phyloP scores from a whole-genome alignment of 2,329 filamentous ascomycete genomes.

The Blastomyces parvus region DNA sequence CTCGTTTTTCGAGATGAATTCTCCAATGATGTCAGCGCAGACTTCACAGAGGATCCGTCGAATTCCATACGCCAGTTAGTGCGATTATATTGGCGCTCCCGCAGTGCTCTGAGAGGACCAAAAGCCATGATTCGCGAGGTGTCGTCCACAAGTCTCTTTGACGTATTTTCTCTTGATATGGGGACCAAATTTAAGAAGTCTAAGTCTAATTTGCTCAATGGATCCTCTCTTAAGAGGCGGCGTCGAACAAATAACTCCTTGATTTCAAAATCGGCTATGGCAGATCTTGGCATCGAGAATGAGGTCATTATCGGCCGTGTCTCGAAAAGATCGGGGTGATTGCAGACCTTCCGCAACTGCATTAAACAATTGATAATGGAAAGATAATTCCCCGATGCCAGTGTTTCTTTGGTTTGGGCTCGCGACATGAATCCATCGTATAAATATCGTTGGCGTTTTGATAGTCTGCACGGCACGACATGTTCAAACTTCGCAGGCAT shows the following conservation, averaged over 20 bases:
- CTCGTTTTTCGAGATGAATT: constrained; percentile 58
- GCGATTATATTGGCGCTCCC: constrained; percentile 56
- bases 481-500: constrained; percentile 98
- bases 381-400: constrained; percentile 88
- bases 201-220: constrained; percentile 58
- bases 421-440: constrained; percentile 95
- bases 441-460: constrained; percentile 86
- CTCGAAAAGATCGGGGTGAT: constrained; percentile 93
- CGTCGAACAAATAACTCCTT: constrained; percentile 62
- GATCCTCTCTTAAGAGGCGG: constrained; percentile 52
- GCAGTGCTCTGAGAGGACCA: constrained; percentile 57
- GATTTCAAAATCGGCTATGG: constrained; percentile 61
- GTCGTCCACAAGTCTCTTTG: constrained; percentile 42
- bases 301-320: constrained; percentile 95
- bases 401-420: constrained; percentile 76
- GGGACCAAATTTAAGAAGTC: constrained; percentile 73
- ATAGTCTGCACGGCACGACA: constrained; percentile 88
- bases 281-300: constrained; percentile 78
- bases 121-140: constrained; percentile 62
- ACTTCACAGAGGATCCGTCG: constrained; percentile 58
- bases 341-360: constrained; percentile 96
- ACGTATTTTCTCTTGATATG: constrained; percentile 57
- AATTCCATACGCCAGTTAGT: constrained; percentile 49
- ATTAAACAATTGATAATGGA: constrained; percentile 98
- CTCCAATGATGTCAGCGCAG: constrained; percentile 63